These are phyloP conservation scores for Fraxinus ornus DNA, from an alignment of 305 asterid genomes.

Conservation along the genomic window DNA sequence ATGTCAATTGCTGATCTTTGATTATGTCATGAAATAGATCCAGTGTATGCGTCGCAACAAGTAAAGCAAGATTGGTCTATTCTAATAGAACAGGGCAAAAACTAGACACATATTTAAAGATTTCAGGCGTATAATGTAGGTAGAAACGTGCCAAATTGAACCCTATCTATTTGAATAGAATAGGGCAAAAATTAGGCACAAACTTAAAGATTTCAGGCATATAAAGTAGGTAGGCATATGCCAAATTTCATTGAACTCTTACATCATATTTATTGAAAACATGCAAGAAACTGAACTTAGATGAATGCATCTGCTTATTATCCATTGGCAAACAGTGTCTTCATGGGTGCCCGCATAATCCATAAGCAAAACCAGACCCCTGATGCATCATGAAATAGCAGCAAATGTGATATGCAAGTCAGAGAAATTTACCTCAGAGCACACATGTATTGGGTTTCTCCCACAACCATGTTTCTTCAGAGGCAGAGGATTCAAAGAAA, in stretches of 20 bases:
- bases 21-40: background rate
- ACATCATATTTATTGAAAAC: background rate
- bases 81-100: background rate
- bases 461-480: conserved; percentile 94
- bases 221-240: background rate
- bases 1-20: background rate
- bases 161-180: background rate
- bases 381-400: background rate
- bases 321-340: background rate
- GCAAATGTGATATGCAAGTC: conserved; percentile 4
- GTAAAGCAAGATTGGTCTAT: background rate
- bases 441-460: conserved; percentile 84
- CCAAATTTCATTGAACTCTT: background rate
- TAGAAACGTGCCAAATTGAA: background rate
- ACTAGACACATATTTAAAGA: background rate
- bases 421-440: conserved; percentile 70
- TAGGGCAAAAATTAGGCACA: background rate
- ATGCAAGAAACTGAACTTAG: background rate
- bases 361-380: background rate
- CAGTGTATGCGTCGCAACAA: background rate
- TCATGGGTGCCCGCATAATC: background rate
- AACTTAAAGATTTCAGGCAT: background rate
- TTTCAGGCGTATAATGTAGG: background rate
- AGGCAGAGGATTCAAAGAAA: conserved; percentile 93
- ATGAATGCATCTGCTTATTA: background rate